Conservation (phyloP, 2,329 filamentous ascomycete species). For the Fusarium subtropicale region DNA sequence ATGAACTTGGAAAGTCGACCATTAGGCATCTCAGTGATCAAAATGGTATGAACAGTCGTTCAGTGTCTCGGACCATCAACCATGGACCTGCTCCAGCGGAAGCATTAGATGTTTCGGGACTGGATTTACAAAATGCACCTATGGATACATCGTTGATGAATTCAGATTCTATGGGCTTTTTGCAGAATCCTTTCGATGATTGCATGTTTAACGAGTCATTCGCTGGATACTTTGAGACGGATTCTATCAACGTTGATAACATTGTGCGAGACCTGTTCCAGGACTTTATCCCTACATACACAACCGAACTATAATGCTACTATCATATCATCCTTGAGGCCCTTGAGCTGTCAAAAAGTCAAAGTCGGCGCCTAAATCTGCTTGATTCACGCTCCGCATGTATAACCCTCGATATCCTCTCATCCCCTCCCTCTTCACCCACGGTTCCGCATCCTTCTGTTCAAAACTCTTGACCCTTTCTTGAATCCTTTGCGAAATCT, state of each 20-base stretch:
- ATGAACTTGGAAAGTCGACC: constrained; percentile 53
- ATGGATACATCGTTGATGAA: not conserved
- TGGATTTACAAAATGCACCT: not conserved
- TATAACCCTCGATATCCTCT: constrained; percentile 71
- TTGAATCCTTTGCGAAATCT: constrained; percentile 71
- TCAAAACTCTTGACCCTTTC: constrained; percentile 65
- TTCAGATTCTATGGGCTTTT: constrained; percentile 9
- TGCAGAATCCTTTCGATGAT: constrained; percentile 43
- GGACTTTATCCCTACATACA: constrained; percentile 51
- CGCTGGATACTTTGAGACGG: constrained; percentile 47
- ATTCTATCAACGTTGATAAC: constrained; percentile 49
- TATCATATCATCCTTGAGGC: constrained; percentile 5
- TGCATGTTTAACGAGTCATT: constrained; percentile 45
- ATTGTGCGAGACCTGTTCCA: constrained; percentile 53
- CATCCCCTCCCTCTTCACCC: constrained; percentile 14
- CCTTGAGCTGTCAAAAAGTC: constrained; percentile 67
- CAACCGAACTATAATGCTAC: not conserved
- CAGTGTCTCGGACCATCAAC: not conserved
- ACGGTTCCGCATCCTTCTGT: constrained; percentile 38
- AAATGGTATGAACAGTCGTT: not conserved
- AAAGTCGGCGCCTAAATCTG: constrained; percentile 69
- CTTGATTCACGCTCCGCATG: constrained; percentile 69
- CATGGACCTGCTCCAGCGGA: constrained; percentile 2
- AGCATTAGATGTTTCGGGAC: constrained; percentile 2
- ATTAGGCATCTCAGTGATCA: constrained; percentile 47